phyloP scores from a whole-genome alignment of 306 rosid genomes.

The Trifolium dubium region DNA sequence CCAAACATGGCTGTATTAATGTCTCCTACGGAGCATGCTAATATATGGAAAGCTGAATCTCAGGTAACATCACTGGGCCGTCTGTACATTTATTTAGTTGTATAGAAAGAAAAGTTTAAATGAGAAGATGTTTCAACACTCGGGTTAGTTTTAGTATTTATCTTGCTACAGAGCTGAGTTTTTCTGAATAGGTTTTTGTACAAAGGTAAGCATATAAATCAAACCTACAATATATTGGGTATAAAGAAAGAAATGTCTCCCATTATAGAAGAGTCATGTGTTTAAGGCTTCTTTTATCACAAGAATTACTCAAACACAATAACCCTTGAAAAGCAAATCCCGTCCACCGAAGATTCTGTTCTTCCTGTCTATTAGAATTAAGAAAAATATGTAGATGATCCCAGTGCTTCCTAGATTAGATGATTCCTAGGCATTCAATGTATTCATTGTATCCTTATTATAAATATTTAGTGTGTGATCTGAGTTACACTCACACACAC shows the following conservation, averaged over 20 bases:
- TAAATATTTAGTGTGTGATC: too few relatives aligned
- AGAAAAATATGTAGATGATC: too few relatives aligned
- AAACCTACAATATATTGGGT: constrained; percentile 4
- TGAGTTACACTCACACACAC: too few relatives aligned
- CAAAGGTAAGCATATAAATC: constrained; percentile 17
- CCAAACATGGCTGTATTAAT: constrained; percentile 73
- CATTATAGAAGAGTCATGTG: constrained; percentile 7
- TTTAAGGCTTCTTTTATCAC: constrained; percentile 23
- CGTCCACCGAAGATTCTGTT: too few relatives aligned
- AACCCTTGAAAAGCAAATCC: too few relatives aligned
- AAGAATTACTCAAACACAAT: background rate
- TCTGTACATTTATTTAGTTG: constrained; percentile 19
- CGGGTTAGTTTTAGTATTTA: constrained; percentile 26
- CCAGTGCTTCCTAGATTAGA: too few relatives aligned
- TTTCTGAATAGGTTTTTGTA: background rate
- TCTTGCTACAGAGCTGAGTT: constrained; percentile 18
- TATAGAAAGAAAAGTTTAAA: constrained; percentile 35
- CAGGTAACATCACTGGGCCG: constrained; percentile 55
- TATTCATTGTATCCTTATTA: too few relatives aligned
- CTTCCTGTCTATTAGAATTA: too few relatives aligned
- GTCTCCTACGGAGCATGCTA: constrained; percentile 72
- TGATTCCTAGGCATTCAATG: too few relatives aligned
- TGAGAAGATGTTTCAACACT: constrained; percentile 13
- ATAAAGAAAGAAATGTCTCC: constrained; percentile 19
- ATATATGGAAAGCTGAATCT: constrained; percentile 86